Conservation (phyloP, 495 filamentous ascomycete species). For the Aspergillus biplanus region DNA sequence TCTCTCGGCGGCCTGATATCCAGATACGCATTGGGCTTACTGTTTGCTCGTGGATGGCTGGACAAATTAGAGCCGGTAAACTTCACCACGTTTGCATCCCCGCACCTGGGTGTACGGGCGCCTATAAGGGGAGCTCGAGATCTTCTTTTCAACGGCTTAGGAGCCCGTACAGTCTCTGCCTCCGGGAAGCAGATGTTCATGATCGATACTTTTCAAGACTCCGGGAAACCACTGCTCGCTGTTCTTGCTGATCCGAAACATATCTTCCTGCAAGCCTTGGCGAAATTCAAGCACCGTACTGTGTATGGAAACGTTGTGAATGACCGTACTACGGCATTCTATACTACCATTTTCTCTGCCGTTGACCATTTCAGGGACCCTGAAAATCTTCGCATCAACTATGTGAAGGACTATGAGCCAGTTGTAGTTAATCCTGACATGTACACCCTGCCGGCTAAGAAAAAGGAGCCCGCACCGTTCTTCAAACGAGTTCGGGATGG, state of each 20-base stretch:
- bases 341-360: slow-evolving; percentile 75
- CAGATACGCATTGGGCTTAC: slow-evolving; percentile 83
- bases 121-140: slow-evolving; percentile 69
- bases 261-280: slow-evolving; percentile 82
- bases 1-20: slow-evolving; percentile 87
- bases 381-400: slow-evolving; percentile 68
- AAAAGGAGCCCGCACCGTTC: slow-evolving; percentile 39
- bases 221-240: slow-evolving; percentile 74
- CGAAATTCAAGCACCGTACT: slow-evolving; percentile 69
- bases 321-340: slow-evolving; percentile 78
- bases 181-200: slow-evolving; percentile 88
- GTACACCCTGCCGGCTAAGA: slow-evolving; percentile 55
- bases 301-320: slow-evolving; percentile 87
- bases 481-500: slow-evolving; percentile 31
- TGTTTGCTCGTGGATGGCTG: slow-evolving; percentile 78
- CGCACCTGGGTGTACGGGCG: slow-evolving; percentile 83
- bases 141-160: slow-evolving; percentile 79
- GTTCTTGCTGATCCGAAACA: slow-evolving; percentile 82
- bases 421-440: slow-evolving; percentile 73
- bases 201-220: slow-evolving; percentile 83
- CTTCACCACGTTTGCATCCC: slow-evolving; percentile 90
- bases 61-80: slow-evolving; percentile 83
- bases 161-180: slow-evolving; percentile 71
- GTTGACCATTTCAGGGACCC: slow-evolving; percentile 74
- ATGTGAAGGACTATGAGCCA: slow-evolving; percentile 70